Conservation (phyloP, 495 filamentous ascomycete species). For the Penicillium bialowiezense region DNA sequence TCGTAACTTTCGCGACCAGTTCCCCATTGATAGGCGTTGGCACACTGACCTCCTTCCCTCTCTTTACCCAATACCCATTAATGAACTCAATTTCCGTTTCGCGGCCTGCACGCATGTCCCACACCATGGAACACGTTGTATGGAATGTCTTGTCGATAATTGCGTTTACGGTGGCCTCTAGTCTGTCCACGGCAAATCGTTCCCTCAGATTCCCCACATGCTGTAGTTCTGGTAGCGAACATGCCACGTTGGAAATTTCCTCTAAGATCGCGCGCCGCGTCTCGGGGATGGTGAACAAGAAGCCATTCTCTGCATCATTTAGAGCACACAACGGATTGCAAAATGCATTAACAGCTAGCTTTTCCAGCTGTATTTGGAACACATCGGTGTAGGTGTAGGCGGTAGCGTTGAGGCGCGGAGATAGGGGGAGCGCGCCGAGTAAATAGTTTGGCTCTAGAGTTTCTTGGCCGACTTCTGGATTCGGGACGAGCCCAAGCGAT, state of each 20-base stretch:
- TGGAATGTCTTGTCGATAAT: slow-evolving; percentile 53
- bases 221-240: slow-evolving; percentile 55
- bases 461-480: slow-evolving; percentile 15
- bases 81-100: slow-evolving; percentile 72
- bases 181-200: slow-evolving; percentile 43
- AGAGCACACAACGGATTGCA: slow-evolving; percentile 72
- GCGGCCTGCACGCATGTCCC: slow-evolving; percentile 59
- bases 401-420: slow-evolving; percentile 24
- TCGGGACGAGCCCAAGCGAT: slow-evolving; percentile 41
- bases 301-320: slow-evolving; percentile 58
- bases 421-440: slow-evolving; percentile 26
- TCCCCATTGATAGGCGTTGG: slow-evolving; percentile 7
- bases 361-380: slow-evolving; percentile 59
- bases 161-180: slow-evolving; percentile 47
- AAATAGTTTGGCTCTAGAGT: slow-evolving; percentile 16
- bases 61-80: slow-evolving; percentile 66
- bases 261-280: slow-evolving; percentile 47
- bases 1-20: slow-evolving; percentile 6
- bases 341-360: slow-evolving; percentile 67
- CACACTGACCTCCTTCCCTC: slow-evolving; percentile 56
- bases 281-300: slow-evolving; percentile 53
- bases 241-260: slow-evolving; percentile 53
- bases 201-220: slow-evolving; percentile 42
- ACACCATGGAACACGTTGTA: slow-evolving; percentile 70
- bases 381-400: slow-evolving; percentile 26